These are phyloP conservation scores for Berberis vulgaris DNA, from an alignment of 164 flowering plant species.

Conservation along the genomic window DNA sequence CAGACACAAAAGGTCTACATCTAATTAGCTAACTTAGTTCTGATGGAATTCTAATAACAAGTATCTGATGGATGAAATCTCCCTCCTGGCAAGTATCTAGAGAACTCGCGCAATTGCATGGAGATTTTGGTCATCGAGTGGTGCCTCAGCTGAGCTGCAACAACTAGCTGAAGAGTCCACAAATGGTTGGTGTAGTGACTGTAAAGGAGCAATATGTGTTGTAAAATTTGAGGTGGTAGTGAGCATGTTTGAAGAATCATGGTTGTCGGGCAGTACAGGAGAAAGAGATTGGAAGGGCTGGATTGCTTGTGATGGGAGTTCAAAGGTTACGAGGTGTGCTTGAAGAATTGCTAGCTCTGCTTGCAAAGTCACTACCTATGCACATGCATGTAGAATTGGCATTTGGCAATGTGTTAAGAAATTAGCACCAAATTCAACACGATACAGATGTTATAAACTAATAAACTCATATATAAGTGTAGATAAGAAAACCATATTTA, in stretches of 20 bases:
- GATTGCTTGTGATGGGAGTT: slow-evolving; percentile 41
- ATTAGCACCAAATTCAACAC: no score
- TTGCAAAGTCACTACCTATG: slow-evolving; percentile 50
- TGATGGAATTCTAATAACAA: not conserved
- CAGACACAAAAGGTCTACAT: no score
- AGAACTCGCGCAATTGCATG: slow-evolving; percentile 49
- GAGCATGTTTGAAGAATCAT: slow-evolving; percentile 10
- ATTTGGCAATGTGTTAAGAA: no score
- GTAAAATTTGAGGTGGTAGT: slow-evolving; percentile 33
- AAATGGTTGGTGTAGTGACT: slow-evolving; percentile 26
- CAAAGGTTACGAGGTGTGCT: slow-evolving; percentile 54
- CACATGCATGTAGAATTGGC: not conserved
- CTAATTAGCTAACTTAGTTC: no score
- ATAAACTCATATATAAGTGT: no score
- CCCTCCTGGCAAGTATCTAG: slow-evolving; percentile 39
- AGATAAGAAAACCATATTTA: no score
- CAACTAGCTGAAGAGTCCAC: slow-evolving; percentile 7
- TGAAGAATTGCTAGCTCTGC: slow-evolving; percentile 58
- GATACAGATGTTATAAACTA: no score
- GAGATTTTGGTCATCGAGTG: slow-evolving; percentile 29
- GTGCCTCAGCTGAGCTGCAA: slow-evolving; percentile 9
- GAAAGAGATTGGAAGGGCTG: slow-evolving; percentile 29
- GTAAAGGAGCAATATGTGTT: slow-evolving; percentile 33
- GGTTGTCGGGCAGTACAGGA: slow-evolving; percentile 23
- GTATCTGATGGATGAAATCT: slow-evolving; percentile 16